Conservation (phyloP, 2,329 filamentous ascomycete genomes). For the Balansia obtecta region DNA sequence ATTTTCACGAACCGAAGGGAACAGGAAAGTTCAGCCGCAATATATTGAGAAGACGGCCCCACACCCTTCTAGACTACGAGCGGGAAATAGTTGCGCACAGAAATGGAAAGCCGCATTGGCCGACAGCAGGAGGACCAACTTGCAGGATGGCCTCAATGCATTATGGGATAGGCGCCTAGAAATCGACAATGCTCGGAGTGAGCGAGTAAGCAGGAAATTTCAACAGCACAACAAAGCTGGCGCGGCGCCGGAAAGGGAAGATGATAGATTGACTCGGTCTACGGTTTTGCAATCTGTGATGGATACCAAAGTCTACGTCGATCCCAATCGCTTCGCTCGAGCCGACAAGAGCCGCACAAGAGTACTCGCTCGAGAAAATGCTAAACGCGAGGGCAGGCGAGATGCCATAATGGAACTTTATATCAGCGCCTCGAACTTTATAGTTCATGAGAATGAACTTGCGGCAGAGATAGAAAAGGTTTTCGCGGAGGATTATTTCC, state of each 20-base stretch:
- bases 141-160: conserved; percentile 57
- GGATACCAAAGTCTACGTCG: conserved; percentile 40
- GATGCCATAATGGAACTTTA: conserved; percentile 79
- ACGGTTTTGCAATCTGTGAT: conserved; percentile 43
- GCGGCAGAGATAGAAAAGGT: conserved; percentile 58
- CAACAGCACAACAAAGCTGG: conserved; percentile 34
- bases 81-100: conserved; percentile 25
- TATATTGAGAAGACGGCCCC: conserved; percentile 52
- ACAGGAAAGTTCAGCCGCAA: conserved; percentile 45
- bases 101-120: conserved; percentile 66
- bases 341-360: conserved; percentile 33
- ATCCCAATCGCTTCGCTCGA: conserved; percentile 48
- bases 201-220: conserved; percentile 34
- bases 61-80: conserved; percentile 30
- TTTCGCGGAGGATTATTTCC: conserved; percentile 56
- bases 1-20: conserved; percentile 47
- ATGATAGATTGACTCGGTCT: conserved; percentile 63
- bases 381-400: conserved; percentile 46
- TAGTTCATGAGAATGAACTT: conserved; percentile 69
- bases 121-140: conserved; percentile 54
- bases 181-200: conserved; percentile 22
- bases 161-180: conserved; percentile 54
- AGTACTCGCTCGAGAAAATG: conserved; percentile 26
- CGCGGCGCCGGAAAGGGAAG: conserved; percentile 55
- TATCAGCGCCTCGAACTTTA: conserved; percentile 77